Percentiles rank a stretch among this genome's conserved stretches.
Conservation (phyloP, 2,329 filamentous ascomycete genomes). For the Dothideomycetes sp. region DNA sequence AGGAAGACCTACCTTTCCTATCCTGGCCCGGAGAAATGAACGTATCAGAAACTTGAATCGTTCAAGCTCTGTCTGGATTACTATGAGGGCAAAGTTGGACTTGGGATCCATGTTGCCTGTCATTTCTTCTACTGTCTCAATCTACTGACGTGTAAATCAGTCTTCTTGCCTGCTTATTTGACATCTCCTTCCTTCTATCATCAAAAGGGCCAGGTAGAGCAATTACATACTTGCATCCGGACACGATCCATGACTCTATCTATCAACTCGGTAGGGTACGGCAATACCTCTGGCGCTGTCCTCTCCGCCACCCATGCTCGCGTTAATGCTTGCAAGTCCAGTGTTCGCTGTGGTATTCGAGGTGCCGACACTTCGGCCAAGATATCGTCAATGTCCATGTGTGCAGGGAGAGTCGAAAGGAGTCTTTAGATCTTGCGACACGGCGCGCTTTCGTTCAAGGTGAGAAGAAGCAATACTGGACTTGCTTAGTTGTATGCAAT, state of each 20-base stretch:
- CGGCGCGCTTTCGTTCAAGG: too few species aligned
- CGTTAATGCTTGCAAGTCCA: conserved; percentile 80
- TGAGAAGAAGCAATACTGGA: too few species aligned
- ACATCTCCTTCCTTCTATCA: too few species aligned
- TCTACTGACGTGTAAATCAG: conserved; percentile 23
- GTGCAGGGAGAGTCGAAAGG: too few species aligned
- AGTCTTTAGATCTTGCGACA: too few species aligned
- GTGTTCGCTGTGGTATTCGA: conserved; percentile 45
- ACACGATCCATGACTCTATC: conserved; percentile 57
- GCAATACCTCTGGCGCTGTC: conserved; percentile 76
- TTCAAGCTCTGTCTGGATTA: conserved; percentile 93
- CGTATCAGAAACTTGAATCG: conserved; percentile 85
- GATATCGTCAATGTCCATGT: conserved; percentile 41
- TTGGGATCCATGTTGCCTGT: conserved; percentile 80
- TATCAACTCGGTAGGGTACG: conserved; percentile 66
- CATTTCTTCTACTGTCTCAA: conserved; percentile 43
- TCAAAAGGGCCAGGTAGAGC: too few species aligned
- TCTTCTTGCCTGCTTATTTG: too few species aligned
- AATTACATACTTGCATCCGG: conserved; percentile 24
- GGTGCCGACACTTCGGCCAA: conserved; percentile 36
- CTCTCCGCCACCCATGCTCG: conserved; percentile 90
- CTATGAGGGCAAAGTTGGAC: conserved; percentile 84
- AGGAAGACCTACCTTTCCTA: conserved; percentile 58
- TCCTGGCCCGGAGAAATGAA: conserved; percentile 69
- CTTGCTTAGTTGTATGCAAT: too few species aligned